Percentiles rank a stretch among this genome's conserved stretches.
phyloP scores from a whole-genome alignment of 2,329 filamentous ascomycete genomes.

The Ophiocordyceps polyrhachis-furcata region DNA sequence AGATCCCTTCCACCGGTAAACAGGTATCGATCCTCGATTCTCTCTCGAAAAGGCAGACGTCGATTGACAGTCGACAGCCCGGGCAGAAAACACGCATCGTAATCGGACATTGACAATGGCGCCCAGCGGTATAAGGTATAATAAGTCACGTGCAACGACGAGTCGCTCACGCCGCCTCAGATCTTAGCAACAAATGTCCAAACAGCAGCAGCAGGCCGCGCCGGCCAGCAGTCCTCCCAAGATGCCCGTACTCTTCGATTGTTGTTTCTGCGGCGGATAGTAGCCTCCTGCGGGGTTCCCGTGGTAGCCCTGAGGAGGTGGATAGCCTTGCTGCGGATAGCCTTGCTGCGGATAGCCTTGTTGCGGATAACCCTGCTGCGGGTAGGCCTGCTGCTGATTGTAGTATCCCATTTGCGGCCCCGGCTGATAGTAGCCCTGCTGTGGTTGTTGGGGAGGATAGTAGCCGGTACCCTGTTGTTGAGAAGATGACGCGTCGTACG shows the following conservation, averaged over 20 bases:
- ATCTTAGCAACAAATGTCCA: slow-evolving; percentile 36
- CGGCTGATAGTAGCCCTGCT: slow-evolving; percentile 20
- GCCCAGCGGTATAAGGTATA: background rate
- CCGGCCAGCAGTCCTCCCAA: slow-evolving; percentile 29
- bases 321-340: background rate
- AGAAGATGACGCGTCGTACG: slow-evolving; percentile 22
- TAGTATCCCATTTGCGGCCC: slow-evolving; percentile 25
- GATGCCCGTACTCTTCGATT: slow-evolving; percentile 15
- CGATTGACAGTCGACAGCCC: background rate
- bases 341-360: background rate
- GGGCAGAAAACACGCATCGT: background rate
- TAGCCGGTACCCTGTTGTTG: slow-evolving; percentile 9
- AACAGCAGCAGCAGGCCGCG: slow-evolving; percentile 38
- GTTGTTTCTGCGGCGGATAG: slow-evolving; percentile 15
- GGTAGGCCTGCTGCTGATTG: slow-evolving; percentile 15
- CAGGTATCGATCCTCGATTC: background rate
- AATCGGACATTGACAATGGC: background rate
- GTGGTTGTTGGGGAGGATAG: slow-evolving; percentile 10
- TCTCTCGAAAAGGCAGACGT: background rate
- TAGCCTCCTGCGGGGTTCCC: slow-evolving; percentile 14
- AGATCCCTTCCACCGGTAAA: background rate
- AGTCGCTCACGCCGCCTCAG: background rate
- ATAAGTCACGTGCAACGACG: too few relatives aligned
- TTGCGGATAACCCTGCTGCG: slow-evolving; percentile 10
- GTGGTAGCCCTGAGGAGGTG: slow-evolving; percentile 13